Conservation (phyloP, 2,329 filamentous ascomycete genomes). For the Ceratocystiopsis sp. region DNA sequence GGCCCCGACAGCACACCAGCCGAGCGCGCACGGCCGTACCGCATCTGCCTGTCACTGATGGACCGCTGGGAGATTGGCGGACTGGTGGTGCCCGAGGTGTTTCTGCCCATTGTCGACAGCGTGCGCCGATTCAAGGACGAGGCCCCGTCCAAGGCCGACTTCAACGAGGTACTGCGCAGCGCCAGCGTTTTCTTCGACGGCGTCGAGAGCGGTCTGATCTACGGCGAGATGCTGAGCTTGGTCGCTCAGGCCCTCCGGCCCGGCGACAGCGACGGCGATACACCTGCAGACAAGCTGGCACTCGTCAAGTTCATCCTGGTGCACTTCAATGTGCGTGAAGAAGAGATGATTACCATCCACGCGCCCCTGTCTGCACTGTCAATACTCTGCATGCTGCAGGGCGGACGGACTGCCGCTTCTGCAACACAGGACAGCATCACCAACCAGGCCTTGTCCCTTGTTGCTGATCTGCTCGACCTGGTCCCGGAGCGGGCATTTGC, state of each 20-base stretch:
- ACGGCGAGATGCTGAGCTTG: conserved; percentile 60
- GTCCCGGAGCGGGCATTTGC: conserved; percentile 48
- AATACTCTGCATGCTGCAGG: conserved; percentile 41
- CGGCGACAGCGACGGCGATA: conserved; percentile 23
- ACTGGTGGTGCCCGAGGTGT: conserved; percentile 72
- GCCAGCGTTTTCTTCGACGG: conserved; percentile 95
- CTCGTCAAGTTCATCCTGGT: conserved; percentile 67
- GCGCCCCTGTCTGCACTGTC: conserved; percentile 61
- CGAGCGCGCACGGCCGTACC: conserved; percentile 69
- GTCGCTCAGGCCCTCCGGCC: conserved; percentile 42
- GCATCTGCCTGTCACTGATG: conserved; percentile 90
- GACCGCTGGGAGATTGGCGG: conserved; percentile 96
- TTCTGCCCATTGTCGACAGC: conserved; percentile 69
- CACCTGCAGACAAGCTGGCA: conserved; percentile 41
- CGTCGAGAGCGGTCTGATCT: conserved; percentile 86
- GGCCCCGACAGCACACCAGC: conserved; percentile 23
- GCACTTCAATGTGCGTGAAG: conserved; percentile 86
- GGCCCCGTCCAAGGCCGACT: conserved; percentile 49
- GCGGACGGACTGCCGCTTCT: conserved; percentile 16
- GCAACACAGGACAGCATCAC: conserved; percentile 6
- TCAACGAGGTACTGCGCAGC: conserved; percentile 76
- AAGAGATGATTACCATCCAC: conserved; percentile 84
- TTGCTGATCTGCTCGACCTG: conserved; percentile 41
- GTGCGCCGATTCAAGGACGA: conserved; percentile 56
- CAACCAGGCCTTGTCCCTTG: conserved; percentile 27